Evolutionary conservation across 805 yeast genomes (phyloP).

Genomic region (Teunomyces funiuensis): DNA sequence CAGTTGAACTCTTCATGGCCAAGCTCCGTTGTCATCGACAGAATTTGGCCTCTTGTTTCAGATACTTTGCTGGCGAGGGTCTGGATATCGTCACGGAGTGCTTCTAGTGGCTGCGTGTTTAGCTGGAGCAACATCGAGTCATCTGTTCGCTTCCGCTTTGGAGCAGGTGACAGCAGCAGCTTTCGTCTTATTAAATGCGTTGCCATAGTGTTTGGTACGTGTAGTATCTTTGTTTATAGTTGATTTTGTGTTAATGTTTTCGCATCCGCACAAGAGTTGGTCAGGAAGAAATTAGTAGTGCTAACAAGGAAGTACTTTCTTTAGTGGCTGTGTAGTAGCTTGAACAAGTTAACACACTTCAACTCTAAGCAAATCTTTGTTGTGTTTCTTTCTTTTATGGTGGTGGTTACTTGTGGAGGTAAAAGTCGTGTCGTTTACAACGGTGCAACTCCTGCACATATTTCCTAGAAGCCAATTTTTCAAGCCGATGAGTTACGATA

Average conservation of each 20-base stretch:
- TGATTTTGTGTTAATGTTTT: conserved; percentile 4
- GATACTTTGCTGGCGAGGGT: neutral
- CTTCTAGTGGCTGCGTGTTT: conserved; percentile 1
- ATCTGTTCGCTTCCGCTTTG: conserved; percentile 1
- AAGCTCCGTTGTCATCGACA: conserved; percentile 1
- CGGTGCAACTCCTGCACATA: neutral
- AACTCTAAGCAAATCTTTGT: too few species aligned
- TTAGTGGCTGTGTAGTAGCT: too few species aligned
- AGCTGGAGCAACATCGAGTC: neutral
- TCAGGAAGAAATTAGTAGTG: too few species aligned
- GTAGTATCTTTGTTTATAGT: conserved; percentile 2
- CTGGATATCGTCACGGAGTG: conserved; percentile 1
- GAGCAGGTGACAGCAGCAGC: neutral
- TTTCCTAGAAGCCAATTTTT: neutral
- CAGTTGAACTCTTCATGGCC: conserved; percentile 15
- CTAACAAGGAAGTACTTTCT: too few species aligned
- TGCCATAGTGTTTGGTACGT: conserved; percentile 1
- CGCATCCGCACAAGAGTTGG: too few species aligned
- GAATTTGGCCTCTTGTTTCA: conserved; percentile 1
- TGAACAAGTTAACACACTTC: too few species aligned
- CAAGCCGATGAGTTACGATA: conserved; percentile 1
- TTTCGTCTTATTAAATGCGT: neutral
- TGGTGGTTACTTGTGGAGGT: too few species aligned
- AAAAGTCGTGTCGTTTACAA: neutral
- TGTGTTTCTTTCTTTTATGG: too few species aligned